Evolutionary conservation across 257 asterid genomes (phyloP).

Genomic region (Euphrasia confusa): DNA sequence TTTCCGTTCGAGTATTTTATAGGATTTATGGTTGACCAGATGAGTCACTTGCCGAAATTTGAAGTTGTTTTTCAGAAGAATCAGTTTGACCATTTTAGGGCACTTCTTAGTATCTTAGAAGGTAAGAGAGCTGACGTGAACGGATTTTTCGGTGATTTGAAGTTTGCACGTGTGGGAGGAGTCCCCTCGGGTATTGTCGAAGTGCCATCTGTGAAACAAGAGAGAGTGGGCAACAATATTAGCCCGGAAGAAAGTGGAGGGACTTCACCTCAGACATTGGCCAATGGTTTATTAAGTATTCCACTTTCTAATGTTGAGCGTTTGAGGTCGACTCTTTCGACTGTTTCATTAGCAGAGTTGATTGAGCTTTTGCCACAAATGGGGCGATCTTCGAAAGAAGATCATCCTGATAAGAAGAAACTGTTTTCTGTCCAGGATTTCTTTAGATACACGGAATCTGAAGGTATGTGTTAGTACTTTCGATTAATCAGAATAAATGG

Average conservation of each 20-base stretch:
- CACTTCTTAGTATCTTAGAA: constrained; percentile 55
- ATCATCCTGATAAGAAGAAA: constrained; percentile 95
- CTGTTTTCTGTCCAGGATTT: constrained; percentile 92
- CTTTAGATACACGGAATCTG: constrained; percentile 96
- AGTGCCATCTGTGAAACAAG: constrained; percentile 59
- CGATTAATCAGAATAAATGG: too few species aligned
- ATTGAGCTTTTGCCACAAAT: constrained; percentile 85
- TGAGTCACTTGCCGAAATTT: constrained; percentile 61
- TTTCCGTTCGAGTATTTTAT: constrained; percentile 60
- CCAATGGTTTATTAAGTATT: constrained; percentile 77
- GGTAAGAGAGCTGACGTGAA: constrained; percentile 83
- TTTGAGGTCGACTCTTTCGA: constrained; percentile 70
- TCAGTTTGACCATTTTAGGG: constrained; percentile 57
- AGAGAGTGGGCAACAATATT: constrained; percentile 35
- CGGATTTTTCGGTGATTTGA: constrained; percentile 70
- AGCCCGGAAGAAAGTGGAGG: constrained; percentile 60
- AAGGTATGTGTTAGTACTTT: constrained; percentile 48
- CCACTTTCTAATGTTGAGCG: constrained; percentile 96
- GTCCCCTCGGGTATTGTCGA: constrained; percentile 75
- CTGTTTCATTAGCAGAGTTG: constrained; percentile 80
- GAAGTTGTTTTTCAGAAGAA: constrained; percentile 46
- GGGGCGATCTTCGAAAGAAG: constrained; percentile 80
- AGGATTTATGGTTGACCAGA: constrained; percentile 69
- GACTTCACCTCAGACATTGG: constrained; percentile 50
- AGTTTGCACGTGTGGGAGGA: constrained; percentile 94